Evolutionary conservation across 192 early-diverging fungal genomes (phyloP), one percentile per base, ranked within the genome.

Genomic region (Dissophora ornata): DNA sequence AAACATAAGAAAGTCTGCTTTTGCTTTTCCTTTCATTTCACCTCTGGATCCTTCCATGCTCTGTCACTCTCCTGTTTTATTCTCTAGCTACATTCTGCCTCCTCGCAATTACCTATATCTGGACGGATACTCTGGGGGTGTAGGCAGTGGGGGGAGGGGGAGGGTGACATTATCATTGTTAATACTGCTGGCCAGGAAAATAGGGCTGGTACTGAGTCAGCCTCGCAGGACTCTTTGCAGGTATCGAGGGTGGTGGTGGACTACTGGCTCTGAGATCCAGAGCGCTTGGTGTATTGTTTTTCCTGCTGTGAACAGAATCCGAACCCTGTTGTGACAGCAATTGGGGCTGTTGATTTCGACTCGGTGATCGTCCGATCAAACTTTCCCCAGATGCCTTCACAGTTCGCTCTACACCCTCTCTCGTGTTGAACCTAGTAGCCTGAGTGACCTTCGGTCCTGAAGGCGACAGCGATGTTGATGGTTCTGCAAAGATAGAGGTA

Each of bases 181-280:
- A 25, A 30, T 57, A 16, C 9, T 58, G 41, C 32, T 44, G 24
- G 7, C 26, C 12, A 10, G 25, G 36, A 38, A 38, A 29, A 2
- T 1, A 15, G 10, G 21, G 3, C 26, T 25, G 44, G 19, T 40
- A 5, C 33, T 58, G 34, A 8, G 45, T 30, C n/a, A 40, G 40
- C 13, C 71, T 55, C 1, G 71, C 71, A 26, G 57, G 71, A n/a
- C 63, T 75, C 63, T 75, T 75, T 3, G 11, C 10, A 1, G 71
- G 71, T 45, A 75, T 41, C 24, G 46, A 15, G 24, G 69, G 69
- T 22, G 66, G 68, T 28, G 44, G 18, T 28, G 44, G 25, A 16
- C 52, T 70, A 15, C 38, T 46, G 24, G 29, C 54, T 4, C 36
- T 38, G 4, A 38, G 24, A 11, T 68, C 47, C 47, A 49, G 5